phyloP scores from a whole-genome alignment of 2,329 filamentous ascomycete genomes.

The Scedosporium dehoogii region DNA sequence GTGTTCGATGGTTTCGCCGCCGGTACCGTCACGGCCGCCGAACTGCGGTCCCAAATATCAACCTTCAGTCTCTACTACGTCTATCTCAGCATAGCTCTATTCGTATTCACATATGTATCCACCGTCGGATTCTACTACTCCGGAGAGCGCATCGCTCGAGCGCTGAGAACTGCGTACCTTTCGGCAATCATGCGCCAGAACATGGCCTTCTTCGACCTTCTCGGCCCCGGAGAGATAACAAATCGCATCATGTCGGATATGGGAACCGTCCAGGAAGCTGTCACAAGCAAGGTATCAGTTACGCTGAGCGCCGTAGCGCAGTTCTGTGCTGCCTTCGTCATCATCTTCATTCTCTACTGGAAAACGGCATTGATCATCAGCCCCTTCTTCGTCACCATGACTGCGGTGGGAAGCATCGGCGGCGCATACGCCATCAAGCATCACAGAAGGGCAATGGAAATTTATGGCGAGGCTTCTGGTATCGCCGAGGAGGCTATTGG shows the following conservation, averaged over 20 bases:
- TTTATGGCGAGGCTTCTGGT: slow-evolving; percentile 30
- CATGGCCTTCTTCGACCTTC: slow-evolving; percentile 43
- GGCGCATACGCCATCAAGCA: slow-evolving; percentile 30
- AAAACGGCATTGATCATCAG: slow-evolving; percentile 32
- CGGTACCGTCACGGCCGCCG: too few species aligned
- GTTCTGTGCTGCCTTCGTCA: slow-evolving; percentile 28
- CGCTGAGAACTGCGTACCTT: slow-evolving; percentile 27
- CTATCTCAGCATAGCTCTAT: slow-evolving; percentile 48
- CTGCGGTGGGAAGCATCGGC: slow-evolving; percentile 27
- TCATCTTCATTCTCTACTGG: slow-evolving; percentile 30
- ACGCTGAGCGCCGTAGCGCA: slow-evolving; percentile 30
- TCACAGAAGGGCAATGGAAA: slow-evolving; percentile 27
- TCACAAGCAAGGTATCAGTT: slow-evolving; percentile 33
- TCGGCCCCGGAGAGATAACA: slow-evolving; percentile 26
- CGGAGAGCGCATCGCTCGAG: slow-evolving; percentile 25
- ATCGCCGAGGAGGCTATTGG: slow-evolving; percentile 40
- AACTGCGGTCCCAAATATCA: too few species aligned
- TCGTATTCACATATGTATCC: slow-evolving; percentile 17
- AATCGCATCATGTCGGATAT: slow-evolving; percentile 37
- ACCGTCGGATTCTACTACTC: slow-evolving; percentile 23
- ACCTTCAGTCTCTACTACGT: slow-evolving; percentile 40
- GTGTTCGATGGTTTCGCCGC: too few species aligned
- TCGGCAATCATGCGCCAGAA: slow-evolving; percentile 36
- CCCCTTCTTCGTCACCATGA: slow-evolving; percentile 31
- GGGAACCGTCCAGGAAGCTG: slow-evolving; percentile 32